Base-by-base conservation (phyloP, 192 early-diverging fungal genomes). In the Backusella luteola region DNA sequence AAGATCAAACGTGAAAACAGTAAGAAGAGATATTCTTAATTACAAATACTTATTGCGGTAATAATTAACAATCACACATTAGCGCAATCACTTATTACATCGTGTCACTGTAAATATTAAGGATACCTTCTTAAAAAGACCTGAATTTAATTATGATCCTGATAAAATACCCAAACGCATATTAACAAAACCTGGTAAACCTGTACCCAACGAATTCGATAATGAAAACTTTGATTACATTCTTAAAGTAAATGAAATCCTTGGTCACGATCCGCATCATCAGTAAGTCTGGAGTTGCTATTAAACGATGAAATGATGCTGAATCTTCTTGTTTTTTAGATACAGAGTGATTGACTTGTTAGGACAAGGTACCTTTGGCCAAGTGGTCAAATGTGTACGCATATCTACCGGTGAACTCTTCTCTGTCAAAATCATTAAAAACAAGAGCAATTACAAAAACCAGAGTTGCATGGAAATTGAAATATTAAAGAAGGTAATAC, bases 371-470 rank as follows among this genome's bases (percentile, higher is more conserved):
- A 98, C 98, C 5, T 99, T 98, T 90, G 98, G 98, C 5, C 98
- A 99, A 83, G 98, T 99, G 6, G 97, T 96, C 46, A 97, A 96
- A 81, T 98, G 97, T 79, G 90, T 93, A 68, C 94, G 96, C 73
- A 81, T 97, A 36, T 94, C 93, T 77, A 97, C 97, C 14, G 90
- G 93, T 80, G 95, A 95, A 67, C 78, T 92, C 26, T 92, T 96
- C 34, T 97, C 96, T 39, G 91, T 98, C 46, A 99, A 99, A 84
- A 94, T 99, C 23, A 97, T 99, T 75, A 99, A 99, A 79, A 99
- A 99, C 86, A 97, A 96, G 84, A 87, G 91, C 1, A 95, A 97
- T 15, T 99, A 98, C 81, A 96, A 94, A 84, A 93, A 94, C 81
- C 98, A 99, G 83, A 95, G 94, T 77, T 87, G 95, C 81, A 91